These are phyloP conservation scores for Delphinella strobiligena DNA, from an alignment of 2,329 filamentous ascomycete genomes.

Conservation along the genomic window DNA sequence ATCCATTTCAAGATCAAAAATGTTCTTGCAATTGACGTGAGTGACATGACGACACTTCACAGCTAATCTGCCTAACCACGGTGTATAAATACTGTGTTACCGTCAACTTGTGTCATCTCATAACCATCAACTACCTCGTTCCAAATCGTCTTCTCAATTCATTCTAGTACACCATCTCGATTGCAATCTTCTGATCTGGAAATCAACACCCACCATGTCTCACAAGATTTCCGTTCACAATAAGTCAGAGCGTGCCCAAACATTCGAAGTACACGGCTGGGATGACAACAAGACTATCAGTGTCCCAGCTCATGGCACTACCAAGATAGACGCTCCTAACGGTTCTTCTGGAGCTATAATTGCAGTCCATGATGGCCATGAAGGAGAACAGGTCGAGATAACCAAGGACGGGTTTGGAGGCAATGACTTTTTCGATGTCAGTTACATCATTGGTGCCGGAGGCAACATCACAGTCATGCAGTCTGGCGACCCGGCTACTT, in stretches of 20 bases:
- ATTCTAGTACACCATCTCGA: too few species aligned
- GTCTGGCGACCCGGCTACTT: constrained; percentile 22
- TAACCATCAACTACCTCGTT: too few species aligned
- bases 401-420: constrained; percentile 24
- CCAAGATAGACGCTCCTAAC: constrained; percentile 24
- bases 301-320: constrained; percentile 19
- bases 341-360: constrained; percentile 28
- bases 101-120: too few species aligned
- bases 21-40: too few species aligned
- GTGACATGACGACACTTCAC: too few species aligned
- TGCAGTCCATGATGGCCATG: constrained; percentile 25
- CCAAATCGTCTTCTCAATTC: too few species aligned
- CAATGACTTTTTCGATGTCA: constrained; percentile 24
- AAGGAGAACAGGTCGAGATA: constrained; percentile 30
- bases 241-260: constrained; percentile 24
- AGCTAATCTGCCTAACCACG: too few species aligned
- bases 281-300: constrained; percentile 24
- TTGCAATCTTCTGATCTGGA: too few species aligned
- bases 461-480: constrained; percentile 30
- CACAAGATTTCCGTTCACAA: constrained; percentile 22
- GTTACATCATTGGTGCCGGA: constrained; percentile 27
- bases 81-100: too few species aligned
- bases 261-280: constrained; percentile 27
- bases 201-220: constrained; percentile 24
- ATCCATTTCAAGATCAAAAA: too few species aligned